Base-by-base conservation (phyloP, 768 basidiomycete species). In the Hortiboletus flavorubellus region DNA sequence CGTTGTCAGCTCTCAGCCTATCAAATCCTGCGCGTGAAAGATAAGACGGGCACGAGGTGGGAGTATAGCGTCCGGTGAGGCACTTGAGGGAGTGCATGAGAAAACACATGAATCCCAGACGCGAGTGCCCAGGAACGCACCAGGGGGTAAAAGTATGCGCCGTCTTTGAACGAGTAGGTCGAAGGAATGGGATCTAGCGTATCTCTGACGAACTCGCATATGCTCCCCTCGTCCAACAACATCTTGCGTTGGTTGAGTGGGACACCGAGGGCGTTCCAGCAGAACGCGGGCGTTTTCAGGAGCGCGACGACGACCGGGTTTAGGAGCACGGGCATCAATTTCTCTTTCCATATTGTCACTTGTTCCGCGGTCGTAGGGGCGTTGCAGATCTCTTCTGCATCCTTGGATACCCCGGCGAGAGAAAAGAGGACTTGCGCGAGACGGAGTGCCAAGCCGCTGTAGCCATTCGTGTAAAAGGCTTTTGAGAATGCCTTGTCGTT, bases 251-350 rank as follows among this genome's bases (percentile, higher is more conserved):
- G 86, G 62, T 86, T 86, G 58, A 77, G 71, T 4, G 89, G 88
- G 5, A 91, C 89, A 15, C 89, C 89, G 23, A 91, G 72, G 0
- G 88, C 87, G 62, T 88, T 87, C 89, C 89, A 91, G 58, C 83
- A 86, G 57, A 86, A 73, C 15, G 67, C 49, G 29, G 76, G 78
- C 9, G 71, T 75, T 51, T 76, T 69, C 51, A 87, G 70, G 16
- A 74, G 57, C 9, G 78, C 76, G 45, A 83, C 76, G 47, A 89
- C 81, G 23, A 83, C 54, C 21, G 77, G 75, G 64, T 83, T 81
- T 38, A 89, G 65, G 11, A 90, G 68, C 42, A 88, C 80, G 1
- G 84, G 87, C 50, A 81, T 73, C 14, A 90, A 63, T 52, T 79
- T 81, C 54, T 75, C 72, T 38, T 65, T 69, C 87, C 87, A 91